A percentile compares a stretch with the other conserved stretches of the same genome.
phyloP scores from a whole-genome alignment of 306 rosid genomes.

The Hippophae tibetana region DNA sequence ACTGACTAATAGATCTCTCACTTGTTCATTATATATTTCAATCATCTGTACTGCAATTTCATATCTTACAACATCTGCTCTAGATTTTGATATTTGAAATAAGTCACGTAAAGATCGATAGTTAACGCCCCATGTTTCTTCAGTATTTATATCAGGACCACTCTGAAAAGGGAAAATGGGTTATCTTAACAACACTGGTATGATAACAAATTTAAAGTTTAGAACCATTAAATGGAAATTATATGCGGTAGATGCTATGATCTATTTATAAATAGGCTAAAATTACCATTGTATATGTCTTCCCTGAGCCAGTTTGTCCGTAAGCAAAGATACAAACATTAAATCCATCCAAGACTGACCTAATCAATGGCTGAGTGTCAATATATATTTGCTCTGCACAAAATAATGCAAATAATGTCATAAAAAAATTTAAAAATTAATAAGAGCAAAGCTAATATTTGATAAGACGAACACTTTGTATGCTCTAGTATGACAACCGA shows the following conservation, averaged over 20 bases:
- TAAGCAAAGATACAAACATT: constrained; percentile 93
- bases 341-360: constrained; percentile 85
- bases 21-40: constrained; percentile 95
- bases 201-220: not conserved
- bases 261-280: not conserved
- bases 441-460: too few relatives aligned
- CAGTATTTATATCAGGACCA: constrained; percentile 83
- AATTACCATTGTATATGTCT: constrained; percentile 92
- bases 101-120: constrained; percentile 85
- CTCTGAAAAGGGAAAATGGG: constrained; percentile 34
- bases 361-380: constrained; percentile 68
- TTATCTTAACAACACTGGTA: not conserved
- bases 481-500: not conserved
- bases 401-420: constrained; percentile 16
- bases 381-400: constrained; percentile 80
- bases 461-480: too few relatives aligned
- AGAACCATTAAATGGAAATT: not conserved
- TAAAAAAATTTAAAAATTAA: not conserved
- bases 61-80: constrained; percentile 56
- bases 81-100: constrained; percentile 73
- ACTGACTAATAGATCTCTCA: constrained; percentile 83
- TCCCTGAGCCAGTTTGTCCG: constrained; percentile 98
- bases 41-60: constrained; percentile 97
- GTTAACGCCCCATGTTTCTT: constrained; percentile 94
- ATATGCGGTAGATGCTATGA: too few relatives aligned